Base-by-base conservation (phyloP, 1,284 basidiomycete genomes). In the Somion occarium region DNA sequence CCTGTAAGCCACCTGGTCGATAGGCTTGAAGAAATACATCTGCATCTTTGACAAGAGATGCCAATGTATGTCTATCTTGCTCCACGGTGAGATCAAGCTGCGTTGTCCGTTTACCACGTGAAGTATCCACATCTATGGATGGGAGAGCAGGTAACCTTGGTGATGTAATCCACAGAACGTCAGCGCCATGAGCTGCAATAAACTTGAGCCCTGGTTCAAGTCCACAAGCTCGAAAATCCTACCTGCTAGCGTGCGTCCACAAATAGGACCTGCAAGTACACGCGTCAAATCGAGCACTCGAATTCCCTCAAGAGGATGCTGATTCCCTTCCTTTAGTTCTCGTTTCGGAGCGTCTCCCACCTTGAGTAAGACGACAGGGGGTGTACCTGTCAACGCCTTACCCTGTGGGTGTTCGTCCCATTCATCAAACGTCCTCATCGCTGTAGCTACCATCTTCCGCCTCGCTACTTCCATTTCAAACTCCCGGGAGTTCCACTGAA, bases 1-100 rank as follows among this genome's bases (percentile, higher is more conserved):
- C 64, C 3, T 64, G 63, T n/a, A 85, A 62, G 0, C 75, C 75
- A 0, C 75, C 75, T 0, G 82, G 82, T 12, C 82, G 73, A 62
- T 86, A 87, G 0, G 79, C 75, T 60, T 88, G 84, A n/a, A 86
- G 62, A 58, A 87, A 82, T 3, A 87, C 78, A 58, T 86, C 81
- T 0, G 76, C 70, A 18, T 70, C 71, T 48, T 64, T 56, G 4
- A 73, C 64, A 1, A 86, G 70, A 0, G 54, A 49, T 2, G 55
- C 52, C 9, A 85, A 67, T 13, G 46, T 72, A 13, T 57, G 57
- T 2, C 56, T 56, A 48, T 77, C 77, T 1, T 53, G 38, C 1
- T 53, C 23, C 1, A 49, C 43, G 2, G 69, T 71, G 2, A 87
- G 69, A 52, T 85, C 78, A 13, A 86, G 73, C 57, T 84, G 83